A percentile compares a stretch with the other conserved stretches of the same genome.
These are phyloP conservation scores for Dimocarpus longan DNA, from an alignment of 345 rosid genomes.

Conservation along the genomic window DNA sequence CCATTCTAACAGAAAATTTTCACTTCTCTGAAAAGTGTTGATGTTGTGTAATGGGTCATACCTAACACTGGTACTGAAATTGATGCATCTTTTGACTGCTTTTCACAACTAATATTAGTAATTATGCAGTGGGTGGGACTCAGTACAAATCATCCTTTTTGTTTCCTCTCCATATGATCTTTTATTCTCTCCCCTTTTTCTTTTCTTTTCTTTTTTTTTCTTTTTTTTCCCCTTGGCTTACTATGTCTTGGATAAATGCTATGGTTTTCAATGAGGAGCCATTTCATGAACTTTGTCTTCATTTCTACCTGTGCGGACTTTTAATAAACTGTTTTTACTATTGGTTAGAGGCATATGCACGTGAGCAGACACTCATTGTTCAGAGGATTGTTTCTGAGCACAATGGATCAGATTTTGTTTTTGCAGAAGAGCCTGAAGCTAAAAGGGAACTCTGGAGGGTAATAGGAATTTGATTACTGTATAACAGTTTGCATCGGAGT, in stretches of 20 bases:
- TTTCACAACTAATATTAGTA: background rate
- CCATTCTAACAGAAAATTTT: background rate
- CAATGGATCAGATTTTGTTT: constrained; percentile 83
- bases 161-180: background rate
- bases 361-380: constrained; percentile 77
- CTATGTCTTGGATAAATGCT: background rate
- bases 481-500: background rate
- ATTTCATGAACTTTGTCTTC: constrained; percentile 2
- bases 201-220: background rate
- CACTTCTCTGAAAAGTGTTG: background rate
- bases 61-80: background rate
- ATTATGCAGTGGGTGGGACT: no score
- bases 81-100: background rate
- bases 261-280: background rate
- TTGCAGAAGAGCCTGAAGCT: constrained; percentile 81
- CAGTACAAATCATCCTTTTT: background rate
- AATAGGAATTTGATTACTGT: constrained; percentile 21
- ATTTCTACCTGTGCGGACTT: constrained; percentile 1
- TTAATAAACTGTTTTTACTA: constrained; percentile 21
- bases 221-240: background rate
- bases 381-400: constrained; percentile 83
- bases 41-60: background rate
- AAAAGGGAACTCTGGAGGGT: constrained; percentile 96
- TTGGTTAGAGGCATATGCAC: constrained; percentile 74
- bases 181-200: background rate